Base-by-base conservation (phyloP, 2,329 filamentous ascomycete genomes). In the Aspergillus versicolor region DNA sequence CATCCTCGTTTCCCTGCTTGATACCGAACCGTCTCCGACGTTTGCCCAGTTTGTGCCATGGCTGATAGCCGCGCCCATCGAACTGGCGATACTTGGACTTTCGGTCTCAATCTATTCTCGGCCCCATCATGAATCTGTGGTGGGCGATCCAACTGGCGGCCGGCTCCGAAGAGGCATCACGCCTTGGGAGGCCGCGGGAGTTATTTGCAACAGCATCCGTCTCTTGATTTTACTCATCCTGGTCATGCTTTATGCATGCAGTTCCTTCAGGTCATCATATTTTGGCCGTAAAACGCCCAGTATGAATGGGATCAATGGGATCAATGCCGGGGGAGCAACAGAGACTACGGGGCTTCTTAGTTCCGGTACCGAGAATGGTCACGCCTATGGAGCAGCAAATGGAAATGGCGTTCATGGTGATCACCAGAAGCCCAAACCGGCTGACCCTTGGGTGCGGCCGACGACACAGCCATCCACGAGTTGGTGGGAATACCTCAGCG, bases 401-500 rank as follows among this genome's bases (percentile, higher is more conserved):
- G 63, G 60, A 9, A 75, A 79, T 62, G 63, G 60, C 40, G 70
- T 66, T 38, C 69, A 72, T 52, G 67, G 66, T 52, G 65, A 72
- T 41, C 71, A 78, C 54, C 66, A 76, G 48, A 74, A 78, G 61
- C 72, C 79, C 21, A 75, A 75, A 48, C 73, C 73, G 2, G 74
- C 81, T 60, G 88, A 91, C 9, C 91, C 90, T 5, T 97, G 96
- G 81, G 95, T 95, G 73, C 88, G 93, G 65, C 92, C 92, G 2
- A 88, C 89, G 38, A 93, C 91, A 62, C 84, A 91, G 8, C 92
- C 91, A 3, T 89, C 90, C 65, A 91, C 90, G 64, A 94, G 88
- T 52, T 99, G 94, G 94, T 96, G 90, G 86, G 92, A 97, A 70
- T 99, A 99, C 73, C 79, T 97, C 59, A 87, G 88, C 62, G 92